Base-by-base conservation (phyloP, 192 early-diverging fungal species). In the Coemansia brasiliensis region DNA sequence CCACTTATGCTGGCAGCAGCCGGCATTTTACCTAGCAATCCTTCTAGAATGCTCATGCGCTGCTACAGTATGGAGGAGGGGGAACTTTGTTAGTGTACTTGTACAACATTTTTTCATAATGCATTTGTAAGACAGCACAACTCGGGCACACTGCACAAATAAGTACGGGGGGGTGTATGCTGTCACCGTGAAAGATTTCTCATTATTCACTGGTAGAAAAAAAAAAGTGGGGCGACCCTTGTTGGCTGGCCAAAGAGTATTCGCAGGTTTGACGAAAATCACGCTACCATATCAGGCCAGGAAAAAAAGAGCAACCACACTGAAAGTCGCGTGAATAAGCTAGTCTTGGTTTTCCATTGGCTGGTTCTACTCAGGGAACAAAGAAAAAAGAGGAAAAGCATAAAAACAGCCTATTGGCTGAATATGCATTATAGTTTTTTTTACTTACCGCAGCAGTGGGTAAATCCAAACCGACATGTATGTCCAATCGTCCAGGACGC, bases 401-500 rank as follows among this genome's bases (percentile, higher is more conserved):
- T 10, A 7, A 5, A 7, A 2, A 35, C 32, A 35, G 3, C 32
- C 32, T 35, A 35, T 35, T 35, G 32, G 32, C 2, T 35, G 32
- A 10, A 35, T 57, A 57, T 57, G 16, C 17, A 32, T 10, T 10
- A 24, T 17, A 16, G 17, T 16, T 21, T 21, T 20, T 15, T 37
- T 45, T 29, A 70, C 72, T 50, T 45, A 74, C 77, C 67, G 87
- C 72, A 25, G 56, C 59, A 43, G 86, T 68, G 12, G 92, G 92
- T 3, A 78, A 35, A 11, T 79, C 74, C 21, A 94, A 74, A 42
- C 83, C 60, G 32, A 94, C 66, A 55, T 88, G 84, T 55, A 92
- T 85, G 65, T 94, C 93, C 35, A 96, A 73, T 10, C 93, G 84
- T 18, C 92, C 92, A 10, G 93, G 92, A 39, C 94, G 84, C 66